These are phyloP conservation scores for Boechera divaricarpa DNA, from an alignment of 345 rosid species.

Conservation along the genomic window DNA sequence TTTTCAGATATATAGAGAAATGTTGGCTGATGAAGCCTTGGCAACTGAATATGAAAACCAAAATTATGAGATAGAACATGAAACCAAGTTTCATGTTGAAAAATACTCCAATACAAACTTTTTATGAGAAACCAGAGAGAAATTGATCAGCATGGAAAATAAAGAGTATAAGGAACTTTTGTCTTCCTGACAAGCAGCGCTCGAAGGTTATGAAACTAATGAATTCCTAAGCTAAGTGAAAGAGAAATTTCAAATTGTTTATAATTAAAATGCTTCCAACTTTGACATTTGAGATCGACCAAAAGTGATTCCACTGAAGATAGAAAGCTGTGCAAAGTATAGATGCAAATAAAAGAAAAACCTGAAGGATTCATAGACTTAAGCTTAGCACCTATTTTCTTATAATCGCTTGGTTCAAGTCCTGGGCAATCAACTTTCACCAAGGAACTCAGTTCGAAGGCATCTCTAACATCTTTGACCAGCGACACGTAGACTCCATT, in stretches of 20 bases:
- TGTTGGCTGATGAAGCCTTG: conserved; percentile 18
- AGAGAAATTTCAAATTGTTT: neutral
- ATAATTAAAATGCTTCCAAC: neutral
- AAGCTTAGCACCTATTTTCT: conserved; percentile 94
- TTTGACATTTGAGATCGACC: neutral
- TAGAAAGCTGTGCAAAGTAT: conserved; percentile 8
- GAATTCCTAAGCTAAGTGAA: neutral
- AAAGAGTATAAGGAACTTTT: neutral
- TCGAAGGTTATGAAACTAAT: neutral
- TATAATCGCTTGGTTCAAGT: conserved; percentile 84
- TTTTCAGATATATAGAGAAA: conserved; percentile 12
- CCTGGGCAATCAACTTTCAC: conserved; percentile 86
- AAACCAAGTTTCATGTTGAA: neutral
- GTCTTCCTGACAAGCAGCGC: neutral
- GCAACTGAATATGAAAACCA: neutral
- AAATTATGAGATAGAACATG: neutral
- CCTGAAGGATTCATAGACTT: conserved; percentile 50
- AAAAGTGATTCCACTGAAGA: conserved; percentile 18
- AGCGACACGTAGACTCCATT: conserved; percentile 81
- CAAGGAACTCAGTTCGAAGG: conserved; percentile 83
- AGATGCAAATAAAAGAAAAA: neutral
- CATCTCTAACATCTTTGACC: conserved; percentile 79
- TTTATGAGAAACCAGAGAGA: neutral
- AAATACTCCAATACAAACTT: neutral
- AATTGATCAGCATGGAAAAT: neutral